These are phyloP conservation scores for Pseudophaeomoniella oleicola DNA, from an alignment of 2,329 filamentous ascomycete species.

Conservation along the genomic window DNA sequence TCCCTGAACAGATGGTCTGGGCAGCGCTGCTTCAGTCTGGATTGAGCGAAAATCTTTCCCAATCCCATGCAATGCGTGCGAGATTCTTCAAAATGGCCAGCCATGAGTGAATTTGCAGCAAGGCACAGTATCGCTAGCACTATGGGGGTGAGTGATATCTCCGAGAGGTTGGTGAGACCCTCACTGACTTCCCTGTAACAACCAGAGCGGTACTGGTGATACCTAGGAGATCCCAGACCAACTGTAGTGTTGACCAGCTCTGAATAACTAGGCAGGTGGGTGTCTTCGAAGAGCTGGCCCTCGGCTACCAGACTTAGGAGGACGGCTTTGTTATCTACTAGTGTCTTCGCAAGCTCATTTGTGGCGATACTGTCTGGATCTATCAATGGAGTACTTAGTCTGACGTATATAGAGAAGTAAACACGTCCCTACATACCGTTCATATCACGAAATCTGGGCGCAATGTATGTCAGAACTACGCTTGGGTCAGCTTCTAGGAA, in stretches of 20 bases:
- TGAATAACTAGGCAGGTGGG: background rate
- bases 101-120: background rate
- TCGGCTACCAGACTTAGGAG: background rate
- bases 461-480: background rate
- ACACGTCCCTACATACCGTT: too few relatives aligned
- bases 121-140: background rate
- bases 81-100: background rate
- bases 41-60: background rate
- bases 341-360: background rate
- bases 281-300: background rate
- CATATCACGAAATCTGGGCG: background rate
- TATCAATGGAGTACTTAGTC: too few relatives aligned
- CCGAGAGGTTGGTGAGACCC: background rate
- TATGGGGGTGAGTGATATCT: background rate
- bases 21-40: background rate
- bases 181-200: background rate
- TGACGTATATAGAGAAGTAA: too few relatives aligned
- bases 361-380: background rate
- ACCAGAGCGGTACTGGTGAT: background rate
- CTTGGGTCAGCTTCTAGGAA: background rate
- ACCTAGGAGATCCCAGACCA: background rate
- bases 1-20: background rate
- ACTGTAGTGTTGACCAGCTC: background rate
- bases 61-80: background rate
- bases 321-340: background rate